These are phyloP conservation scores for Monilinia polystroma DNA, from an alignment of 2,329 filamentous ascomycete genomes.

Conservation along the genomic window DNA sequence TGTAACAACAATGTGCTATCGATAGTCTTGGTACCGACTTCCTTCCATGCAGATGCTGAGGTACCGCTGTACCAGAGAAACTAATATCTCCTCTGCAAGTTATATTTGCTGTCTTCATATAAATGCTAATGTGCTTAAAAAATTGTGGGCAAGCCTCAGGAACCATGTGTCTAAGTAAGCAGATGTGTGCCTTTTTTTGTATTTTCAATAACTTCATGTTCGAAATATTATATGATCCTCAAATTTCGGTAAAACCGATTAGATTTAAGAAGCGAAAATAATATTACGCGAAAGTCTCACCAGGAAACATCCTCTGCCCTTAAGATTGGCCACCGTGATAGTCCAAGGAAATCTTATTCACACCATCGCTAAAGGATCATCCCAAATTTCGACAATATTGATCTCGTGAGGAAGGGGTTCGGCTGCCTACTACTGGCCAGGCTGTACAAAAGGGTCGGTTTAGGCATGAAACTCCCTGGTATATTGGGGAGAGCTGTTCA, in stretches of 20 bases:
- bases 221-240: not conserved
- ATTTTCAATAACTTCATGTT: not conserved
- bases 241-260: not conserved
- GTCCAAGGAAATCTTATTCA: not conserved
- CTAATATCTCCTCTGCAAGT: not conserved
- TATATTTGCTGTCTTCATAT: not conserved
- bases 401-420: not conserved
- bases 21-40: no score
- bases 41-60: no score
- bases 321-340: not conserved
- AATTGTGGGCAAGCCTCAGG: not conserved
- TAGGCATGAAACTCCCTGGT: not conserved
- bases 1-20: no score
- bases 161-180: not conserved
- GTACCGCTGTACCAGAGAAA: no score
- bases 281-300: not conserved
- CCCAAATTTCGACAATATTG: not conserved
- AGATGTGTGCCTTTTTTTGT: not conserved
- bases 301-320: not conserved
- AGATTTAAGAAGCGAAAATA: not conserved
- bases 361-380: not conserved
- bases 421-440: not conserved
- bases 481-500: not conserved
- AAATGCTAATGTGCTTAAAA: not conserved
- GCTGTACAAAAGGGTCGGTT: not conserved